These are phyloP conservation scores for Polytrichum formosum DNA, from an alignment of 225 moss, liverwort and hornwort genomes.

Conservation along the genomic window DNA sequence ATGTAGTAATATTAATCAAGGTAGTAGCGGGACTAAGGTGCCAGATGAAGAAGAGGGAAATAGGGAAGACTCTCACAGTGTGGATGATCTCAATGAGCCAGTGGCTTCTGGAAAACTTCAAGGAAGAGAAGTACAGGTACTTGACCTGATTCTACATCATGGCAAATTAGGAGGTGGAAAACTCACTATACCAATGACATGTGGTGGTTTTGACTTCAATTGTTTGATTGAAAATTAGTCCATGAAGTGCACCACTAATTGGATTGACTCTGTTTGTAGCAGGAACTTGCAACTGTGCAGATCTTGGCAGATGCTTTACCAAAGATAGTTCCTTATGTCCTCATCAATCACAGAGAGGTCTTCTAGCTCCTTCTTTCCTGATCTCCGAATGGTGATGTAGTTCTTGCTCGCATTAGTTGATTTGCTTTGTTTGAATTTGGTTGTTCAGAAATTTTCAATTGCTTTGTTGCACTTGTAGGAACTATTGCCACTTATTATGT, in stretches of 20 bases:
- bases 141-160: not conserved
- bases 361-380: conserved; percentile 8
- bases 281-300: conserved; percentile 80
- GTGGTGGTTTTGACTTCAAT: too few relatives aligned
- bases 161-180: too few relatives aligned
- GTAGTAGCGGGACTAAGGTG: conserved; percentile 27
- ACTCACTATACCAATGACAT: too few relatives aligned
- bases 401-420: conserved; percentile 1
- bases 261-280: conserved; percentile 7
- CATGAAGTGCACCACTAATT: not conserved
- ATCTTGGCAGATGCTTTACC: conserved; percentile 91
- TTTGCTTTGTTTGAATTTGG: not conserved
- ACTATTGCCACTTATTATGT: conserved; percentile 94
- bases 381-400: not conserved
- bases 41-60: conserved; percentile 22
- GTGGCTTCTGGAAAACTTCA: conserved; percentile 27
- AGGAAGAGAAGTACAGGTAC: conserved; percentile 32
- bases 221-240: conserved; percentile 1
- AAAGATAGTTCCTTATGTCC: conserved; percentile 93
- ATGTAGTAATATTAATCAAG: conserved; percentile 22
- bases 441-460: not conserved
- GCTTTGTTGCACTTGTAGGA: conserved; percentile 38
- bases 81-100: conserved; percentile 17
- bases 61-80: conserved; percentile 26
- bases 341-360: conserved; percentile 97